These are phyloP conservation scores for Drechmeria coniospora DNA, from an alignment of 2,329 filamentous ascomycete species.

Conservation along the genomic window DNA sequence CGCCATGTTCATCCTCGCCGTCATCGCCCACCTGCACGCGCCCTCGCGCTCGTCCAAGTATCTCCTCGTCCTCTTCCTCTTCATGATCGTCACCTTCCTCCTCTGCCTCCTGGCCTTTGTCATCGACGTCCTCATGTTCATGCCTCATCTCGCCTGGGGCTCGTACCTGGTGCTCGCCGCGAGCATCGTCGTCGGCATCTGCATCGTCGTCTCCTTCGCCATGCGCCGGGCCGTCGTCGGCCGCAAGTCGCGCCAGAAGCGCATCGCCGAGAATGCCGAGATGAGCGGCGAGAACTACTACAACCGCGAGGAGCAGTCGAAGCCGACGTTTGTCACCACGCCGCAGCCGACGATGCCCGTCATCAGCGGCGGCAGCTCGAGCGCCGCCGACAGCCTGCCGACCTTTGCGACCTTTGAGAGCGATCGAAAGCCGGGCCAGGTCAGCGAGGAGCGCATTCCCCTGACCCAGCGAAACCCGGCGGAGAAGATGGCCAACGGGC, in stretches of 20 bases:
- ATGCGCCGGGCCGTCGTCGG: conserved; percentile 88
- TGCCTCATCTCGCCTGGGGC: conserved; percentile 86
- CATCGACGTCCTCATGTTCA: conserved; percentile 85
- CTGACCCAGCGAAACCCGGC: conserved; percentile 51
- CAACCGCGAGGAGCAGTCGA: conserved; percentile 46
- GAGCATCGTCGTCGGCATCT: conserved; percentile 68
- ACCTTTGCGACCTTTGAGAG: conserved; percentile 53
- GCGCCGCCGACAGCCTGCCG: conserved; percentile 31
- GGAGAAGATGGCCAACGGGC: conserved; percentile 35
- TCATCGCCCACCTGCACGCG: conserved; percentile 70
- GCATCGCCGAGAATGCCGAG: conserved; percentile 85
- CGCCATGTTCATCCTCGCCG: conserved; percentile 66
- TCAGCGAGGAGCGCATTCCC: conserved; percentile 55
- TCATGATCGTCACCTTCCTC: conserved; percentile 72
- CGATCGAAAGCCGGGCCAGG: conserved; percentile 43
- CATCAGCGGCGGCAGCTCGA: conserved; percentile 37
- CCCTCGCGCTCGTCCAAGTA: conserved; percentile 84
- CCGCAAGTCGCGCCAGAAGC: conserved; percentile 81
- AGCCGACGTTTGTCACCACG: conserved; percentile 24
- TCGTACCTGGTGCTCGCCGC: conserved; percentile 86
- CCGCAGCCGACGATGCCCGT: conserved; percentile 44
- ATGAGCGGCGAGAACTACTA: conserved; percentile 96
- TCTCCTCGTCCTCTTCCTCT: conserved; percentile 69
- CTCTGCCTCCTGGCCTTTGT: conserved; percentile 77
- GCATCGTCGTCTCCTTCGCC: conserved; percentile 76